Conservation (phyloP, 495 filamentous ascomycete species). For the Trichoderma gamsii region DNA sequence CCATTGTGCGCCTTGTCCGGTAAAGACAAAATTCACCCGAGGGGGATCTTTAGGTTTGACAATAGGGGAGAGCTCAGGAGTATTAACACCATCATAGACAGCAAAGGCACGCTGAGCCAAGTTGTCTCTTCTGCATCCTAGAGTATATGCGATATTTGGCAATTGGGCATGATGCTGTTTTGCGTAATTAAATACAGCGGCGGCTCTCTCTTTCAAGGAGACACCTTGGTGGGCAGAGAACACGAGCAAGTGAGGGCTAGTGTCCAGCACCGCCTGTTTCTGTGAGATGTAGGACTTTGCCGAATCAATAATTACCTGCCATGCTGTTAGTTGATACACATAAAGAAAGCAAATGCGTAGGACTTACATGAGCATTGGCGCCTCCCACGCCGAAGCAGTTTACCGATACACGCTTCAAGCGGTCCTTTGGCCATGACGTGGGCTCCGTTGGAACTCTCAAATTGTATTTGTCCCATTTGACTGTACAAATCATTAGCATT, state of each 20-base stretch:
- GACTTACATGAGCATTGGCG: slow-evolving; percentile 39
- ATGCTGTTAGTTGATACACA: not conserved
- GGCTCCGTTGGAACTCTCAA: slow-evolving; percentile 24
- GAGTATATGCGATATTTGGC: slow-evolving; percentile 10
- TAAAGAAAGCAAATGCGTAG: not conserved
- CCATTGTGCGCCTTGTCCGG: slow-evolving; percentile 23
- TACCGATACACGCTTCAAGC: slow-evolving; percentile 29
- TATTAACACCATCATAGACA: slow-evolving; percentile 13
- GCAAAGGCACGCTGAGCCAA: slow-evolving; percentile 11
- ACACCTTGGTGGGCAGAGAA: not conserved
- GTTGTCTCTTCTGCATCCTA: not conserved
- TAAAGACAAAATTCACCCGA: slow-evolving; percentile 18
- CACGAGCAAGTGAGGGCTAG: not conserved
- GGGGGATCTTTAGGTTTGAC: not conserved
- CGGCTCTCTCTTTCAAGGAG: not conserved
- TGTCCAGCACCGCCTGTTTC: not conserved
- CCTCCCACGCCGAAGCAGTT: slow-evolving; percentile 49
- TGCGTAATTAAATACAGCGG: too few species aligned
- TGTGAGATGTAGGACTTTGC: not conserved
- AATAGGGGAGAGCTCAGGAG: not conserved
- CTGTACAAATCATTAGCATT: slow-evolving; percentile 7
- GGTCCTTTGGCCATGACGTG: slow-evolving; percentile 23
- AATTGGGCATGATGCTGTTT: not conserved
- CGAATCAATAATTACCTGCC: not conserved
- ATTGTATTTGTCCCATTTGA: slow-evolving; percentile 21